Base-by-base conservation (phyloP, 192 early-diverging fungal genomes). In the Backusella mclennaniae region DNA sequence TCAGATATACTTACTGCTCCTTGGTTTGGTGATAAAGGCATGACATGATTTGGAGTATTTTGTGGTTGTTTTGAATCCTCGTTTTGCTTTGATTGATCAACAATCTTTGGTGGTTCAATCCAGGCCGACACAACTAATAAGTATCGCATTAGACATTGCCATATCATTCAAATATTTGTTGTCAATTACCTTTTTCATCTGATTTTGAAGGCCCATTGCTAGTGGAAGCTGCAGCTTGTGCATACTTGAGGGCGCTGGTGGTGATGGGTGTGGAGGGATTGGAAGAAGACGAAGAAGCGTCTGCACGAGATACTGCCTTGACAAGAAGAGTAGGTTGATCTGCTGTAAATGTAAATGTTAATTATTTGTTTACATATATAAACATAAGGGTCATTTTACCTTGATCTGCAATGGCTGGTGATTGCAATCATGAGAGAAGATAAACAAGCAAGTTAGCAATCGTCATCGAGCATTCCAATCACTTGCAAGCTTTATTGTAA, bases 41-140 rank as follows among this genome's bases (percentile, higher is more conserved):
- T 29, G 4, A 4, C 9, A 7, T 56, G 6, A 9, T 14, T 41
- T 42, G 23, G 17, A 6, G 29, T 17, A 4, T 49, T 39, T 12
- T 39, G 38, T 12, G 38, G 70, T 49, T 39, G 68, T 29, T 46
- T 36, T 17, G 21, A 15, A 49, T 31, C 42, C 26, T n/a, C 70
- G 19, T 6, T 14, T 14, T 8, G 15, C 63, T 75, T 75, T 35
- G 63, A 67, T 66, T 70, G 73, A 36, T 79, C 78, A 21, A 71
- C 35, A 53, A 82, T 77, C 69, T 82, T 82, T 26, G 80, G 80
- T 39, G 80, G 80, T 41, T 82, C 80, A 35, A 26, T 59, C 80
- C 80, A 82, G 7, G 80, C 76, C 7, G 70, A 71, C 7, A 41
- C 29, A 29, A 5, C 56, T 63, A 63, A 12, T 63, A 29, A 33